Evolutionary conservation across 176 grass and related monocot species (phyloP), one percentile per base, ranked within the genome.

Genomic region (Lolium rigidum): DNA sequence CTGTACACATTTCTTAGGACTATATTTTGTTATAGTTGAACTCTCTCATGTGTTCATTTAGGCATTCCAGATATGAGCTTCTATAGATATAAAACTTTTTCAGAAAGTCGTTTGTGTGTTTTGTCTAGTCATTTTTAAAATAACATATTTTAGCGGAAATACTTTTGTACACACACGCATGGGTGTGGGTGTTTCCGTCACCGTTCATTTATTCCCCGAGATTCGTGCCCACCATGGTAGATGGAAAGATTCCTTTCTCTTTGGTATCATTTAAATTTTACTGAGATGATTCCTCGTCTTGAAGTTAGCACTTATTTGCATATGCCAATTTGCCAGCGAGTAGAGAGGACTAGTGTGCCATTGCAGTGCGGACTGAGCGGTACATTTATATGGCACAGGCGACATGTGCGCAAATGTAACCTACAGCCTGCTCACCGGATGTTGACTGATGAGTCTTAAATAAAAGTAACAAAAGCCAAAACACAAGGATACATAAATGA

Each of bases 211-310:
- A 28, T 28, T 28, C 26, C 26, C 26, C 2, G 1, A 1, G 26
- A 28, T 28, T 28, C 26, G 26, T 28, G 2, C n/a, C n/a, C n/a
- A n/a, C n/a, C n/a, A n/a, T n/a, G n/a, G n/a, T n/a, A n/a, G n/a
- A n/a, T n/a, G n/a, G n/a, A n/a, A n/a, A n/a, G n/a, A n/a, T n/a
- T n/a, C n/a, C n/a, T n/a, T n/a, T n/a, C n/a, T n/a, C n/a, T n/a
- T n/a, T n/a, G n/a, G n/a, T n/a, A n/a, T 78, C 44, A 16, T 79
- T 64, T 25, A 70, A 43, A 50, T 70, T 77, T 48, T 74, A 49
- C 44, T 17, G 7, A 8, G 28, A 63, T 44, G 56, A 17, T 89
- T 44, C 35, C 5, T 17, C 3, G 13, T 28, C 8, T 16, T 31
- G 4, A 46, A 7, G 12, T 51, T 28, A 37, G 22, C 28, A 47